Conservation (phyloP, 768 basidiomycete species). For the Termitomyces sp. region DNA sequence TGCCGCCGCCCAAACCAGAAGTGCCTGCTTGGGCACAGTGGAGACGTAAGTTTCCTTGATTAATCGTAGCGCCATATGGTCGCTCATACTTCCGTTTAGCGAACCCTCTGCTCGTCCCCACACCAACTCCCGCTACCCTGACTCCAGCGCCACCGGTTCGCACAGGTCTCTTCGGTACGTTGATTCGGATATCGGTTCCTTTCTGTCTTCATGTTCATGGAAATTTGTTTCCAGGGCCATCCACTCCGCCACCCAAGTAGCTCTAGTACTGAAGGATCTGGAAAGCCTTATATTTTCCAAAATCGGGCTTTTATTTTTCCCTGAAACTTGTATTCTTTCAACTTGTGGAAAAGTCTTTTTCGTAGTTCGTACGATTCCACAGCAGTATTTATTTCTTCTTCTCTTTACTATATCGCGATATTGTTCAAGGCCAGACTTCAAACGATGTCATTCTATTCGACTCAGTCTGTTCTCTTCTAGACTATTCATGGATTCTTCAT, state of each 20-base stretch:
- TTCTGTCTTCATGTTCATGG: not conserved
- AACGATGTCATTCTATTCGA: not conserved
- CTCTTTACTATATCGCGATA: not conserved
- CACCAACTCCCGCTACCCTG: conserved; percentile 32
- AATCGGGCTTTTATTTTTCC: not conserved
- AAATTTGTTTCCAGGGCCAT: not conserved
- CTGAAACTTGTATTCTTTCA: not conserved
- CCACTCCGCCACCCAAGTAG: conserved; percentile 6
- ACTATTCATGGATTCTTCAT: not conserved
- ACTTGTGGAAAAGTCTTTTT: not conserved
- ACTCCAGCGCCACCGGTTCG: conserved; percentile 46
- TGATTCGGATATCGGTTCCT: not conserved
- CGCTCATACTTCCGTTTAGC: conserved; percentile 31
- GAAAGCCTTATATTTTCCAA: not conserved
- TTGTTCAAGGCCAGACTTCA: not conserved
- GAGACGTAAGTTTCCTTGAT: conserved; percentile 52
- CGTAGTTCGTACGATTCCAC: not conserved
- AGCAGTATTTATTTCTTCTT: not conserved
- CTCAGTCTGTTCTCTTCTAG: not conserved
- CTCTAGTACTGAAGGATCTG: not conserved
- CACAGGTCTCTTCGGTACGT: conserved; percentile 61
- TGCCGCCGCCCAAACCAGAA: conserved; percentile 45
- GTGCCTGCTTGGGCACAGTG: conserved; percentile 83
- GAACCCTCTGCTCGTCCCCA: conserved; percentile 56
- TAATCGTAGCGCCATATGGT: not conserved